Base-by-base conservation (phyloP, 257 asterid genomes). In the Rhazya stricta region DNA sequence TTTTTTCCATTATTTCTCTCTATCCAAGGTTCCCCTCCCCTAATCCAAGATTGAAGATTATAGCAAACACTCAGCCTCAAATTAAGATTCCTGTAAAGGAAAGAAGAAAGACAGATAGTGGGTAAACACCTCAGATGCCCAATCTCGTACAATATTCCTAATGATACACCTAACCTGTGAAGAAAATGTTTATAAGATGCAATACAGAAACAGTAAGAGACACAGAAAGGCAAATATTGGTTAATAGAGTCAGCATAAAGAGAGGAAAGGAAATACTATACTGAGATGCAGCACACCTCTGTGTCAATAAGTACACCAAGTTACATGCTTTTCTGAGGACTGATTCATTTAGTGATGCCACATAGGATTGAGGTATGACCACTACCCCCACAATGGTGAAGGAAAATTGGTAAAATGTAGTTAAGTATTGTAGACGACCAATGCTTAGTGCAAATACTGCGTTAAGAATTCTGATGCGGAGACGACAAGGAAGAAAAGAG, bases 121-220 rank as follows among this genome's bases (percentile, higher is more conserved):
- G 61, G 76, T 61, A 30, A 83, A 65, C 84, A 94, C 99, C 99
- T 92, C 99, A 37, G 90, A 76, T 60, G 96, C 97, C 99, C 99
- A 94, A 83, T 94, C 99, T 86, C 99, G 87, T 79, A 94, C 96
- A 78, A 92, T 92, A 77, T 92, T 92, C 85, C 99, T 87, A 79
- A 94, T 88, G 79, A 94, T 89, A 87, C 99, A 90, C 46, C 99
- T 90, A 73, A 94, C 98, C 99, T 94, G 89, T n/a, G n/a, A n/a
- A n/a, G n/a, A n/a, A 23, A 54, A 56, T 67, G 25, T 16, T 74
- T 30, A 4, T 19, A 68, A 19, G 34, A 19, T 19, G 41, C 41
- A 66, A 51, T n/a, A 61, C 21, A 58, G 34, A 42, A 9, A 6
- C 29, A 36, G 45, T 62, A 3, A 32, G 29, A 74, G 50, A 10